These are phyloP conservation scores for Nigrospora oryzae DNA, from an alignment of 2,329 filamentous ascomycete species.

Conservation along the genomic window DNA sequence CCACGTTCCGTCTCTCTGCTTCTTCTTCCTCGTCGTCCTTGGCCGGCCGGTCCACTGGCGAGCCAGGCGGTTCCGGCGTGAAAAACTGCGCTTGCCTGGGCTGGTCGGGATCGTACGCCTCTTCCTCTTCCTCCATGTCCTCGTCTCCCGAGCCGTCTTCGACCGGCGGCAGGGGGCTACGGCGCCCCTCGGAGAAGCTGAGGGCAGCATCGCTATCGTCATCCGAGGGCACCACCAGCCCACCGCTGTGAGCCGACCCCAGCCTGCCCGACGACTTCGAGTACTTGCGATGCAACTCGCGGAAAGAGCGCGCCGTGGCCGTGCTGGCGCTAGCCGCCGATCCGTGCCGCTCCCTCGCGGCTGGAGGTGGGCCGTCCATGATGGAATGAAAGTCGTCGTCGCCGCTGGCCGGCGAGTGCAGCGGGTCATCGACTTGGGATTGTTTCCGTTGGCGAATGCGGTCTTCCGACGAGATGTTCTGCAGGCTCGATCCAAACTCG, in stretches of 20 bases:
- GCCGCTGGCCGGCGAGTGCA: slow-evolving; percentile 25
- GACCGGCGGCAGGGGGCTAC: slow-evolving; percentile 45
- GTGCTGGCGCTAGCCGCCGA: slow-evolving; percentile 60
- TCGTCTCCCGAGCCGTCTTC: slow-evolving; percentile 27
- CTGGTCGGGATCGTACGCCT: slow-evolving; percentile 4
- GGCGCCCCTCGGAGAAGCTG: slow-evolving; percentile 51
- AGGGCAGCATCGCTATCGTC: slow-evolving; percentile 52
- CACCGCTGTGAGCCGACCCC: slow-evolving; percentile 32
- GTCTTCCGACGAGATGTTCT: slow-evolving; percentile 67
- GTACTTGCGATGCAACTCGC: slow-evolving; percentile 53
- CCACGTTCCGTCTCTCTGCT: slow-evolving; percentile 11
- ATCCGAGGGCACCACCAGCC: slow-evolving; percentile 41
- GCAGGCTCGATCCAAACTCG: slow-evolving; percentile 89
- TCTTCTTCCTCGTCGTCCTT: slow-evolving; percentile 10
- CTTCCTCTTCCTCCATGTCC: slow-evolving; percentile 17
- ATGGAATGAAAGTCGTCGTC: slow-evolving; percentile 46
- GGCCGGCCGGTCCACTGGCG: slow-evolving; percentile 14
- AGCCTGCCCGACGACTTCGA: slow-evolving; percentile 17
- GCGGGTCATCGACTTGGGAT: slow-evolving; percentile 31
- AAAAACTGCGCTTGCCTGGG: slow-evolving; percentile 26
- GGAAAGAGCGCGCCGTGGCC: slow-evolving; percentile 57
- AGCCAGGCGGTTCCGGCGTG: slow-evolving; percentile 30
- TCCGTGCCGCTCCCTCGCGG: slow-evolving; percentile 39
- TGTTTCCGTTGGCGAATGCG: slow-evolving; percentile 56
- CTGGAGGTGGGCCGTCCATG: slow-evolving; percentile 33